Base-by-base conservation (phyloP, 176 grass and related monocot genomes). In the Aegilops sharonensis region DNA sequence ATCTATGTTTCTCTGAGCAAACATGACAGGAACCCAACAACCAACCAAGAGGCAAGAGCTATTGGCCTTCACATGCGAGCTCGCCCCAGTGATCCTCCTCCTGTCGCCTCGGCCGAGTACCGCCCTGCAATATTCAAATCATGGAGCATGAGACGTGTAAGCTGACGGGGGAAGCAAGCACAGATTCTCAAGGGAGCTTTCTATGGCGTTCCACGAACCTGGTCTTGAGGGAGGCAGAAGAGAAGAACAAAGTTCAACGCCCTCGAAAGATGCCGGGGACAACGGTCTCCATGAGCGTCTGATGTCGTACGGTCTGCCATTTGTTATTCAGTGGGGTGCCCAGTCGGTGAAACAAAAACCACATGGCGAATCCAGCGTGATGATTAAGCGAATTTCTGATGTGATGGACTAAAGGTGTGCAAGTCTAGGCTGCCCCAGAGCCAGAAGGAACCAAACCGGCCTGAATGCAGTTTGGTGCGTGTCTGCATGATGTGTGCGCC, bases 81-180 rank as follows among this genome's bases (percentile, higher is more conserved):
- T 67, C 43, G 1, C 32, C 10, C 47, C 1, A 75, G 36, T 4
- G 18, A 50, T 52, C 43, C 72, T 76, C 60, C 35, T 48, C 11
- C 0, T 81, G 78, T 85, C 83, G 47, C 62, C 60, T 17, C 71
- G 2, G 21, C 37, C 9, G 50, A 69, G 63, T 54, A 20, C 73
- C 74, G 35, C 23, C 37, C 36, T 61, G 68, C 68, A 84, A 88
- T 91, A 91, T 91, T 87, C 50, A 87, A 91, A 87, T 15, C 68
- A 40, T 1, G 85, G 69, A 81, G 85, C 85, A 80, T 17, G 61
- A 50, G 29, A 11, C 21, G 81, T 87, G 89, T 81, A 75, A 52
- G 89, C 76, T 81, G 61, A 31, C 61, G 14, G 29, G 89, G 81
- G 81, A 81, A 77, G 68, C 85, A 69, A 13, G 69, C n/a, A 59